phyloP scores from a whole-genome alignment of 1,284 basidiomycete species.

The Calocybe gambosa region DNA sequence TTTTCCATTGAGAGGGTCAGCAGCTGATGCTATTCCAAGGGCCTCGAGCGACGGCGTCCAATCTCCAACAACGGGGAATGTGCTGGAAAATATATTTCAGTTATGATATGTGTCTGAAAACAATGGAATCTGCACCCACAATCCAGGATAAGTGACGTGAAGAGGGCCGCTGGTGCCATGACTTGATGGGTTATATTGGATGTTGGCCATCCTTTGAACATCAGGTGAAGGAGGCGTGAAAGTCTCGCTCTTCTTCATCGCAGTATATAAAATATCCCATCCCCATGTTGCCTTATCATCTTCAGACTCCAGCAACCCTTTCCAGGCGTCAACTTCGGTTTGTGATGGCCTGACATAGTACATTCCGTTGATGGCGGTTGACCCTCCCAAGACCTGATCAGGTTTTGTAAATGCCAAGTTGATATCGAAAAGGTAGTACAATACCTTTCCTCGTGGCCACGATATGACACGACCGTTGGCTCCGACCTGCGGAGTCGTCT shows the following conservation, averaged over 20 bases:
- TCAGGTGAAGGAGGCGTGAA: conserved; percentile 35
- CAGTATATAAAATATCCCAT: conserved; percentile 46
- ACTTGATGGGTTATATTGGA: conserved; percentile 33
- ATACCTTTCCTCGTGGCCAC: conserved; percentile 54
- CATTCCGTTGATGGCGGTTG: conserved; percentile 65
- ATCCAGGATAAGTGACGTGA: conserved; percentile 43
- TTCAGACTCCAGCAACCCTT: conserved; percentile 31
- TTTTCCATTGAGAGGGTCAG: conserved; percentile 25
- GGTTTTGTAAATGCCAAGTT: background rate
- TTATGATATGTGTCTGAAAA: background rate
- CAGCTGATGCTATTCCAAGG: conserved; percentile 22
- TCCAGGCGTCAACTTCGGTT: conserved; percentile 52
- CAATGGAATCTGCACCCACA: conserved; percentile 28
- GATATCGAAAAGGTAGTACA: conserved; percentile 14
- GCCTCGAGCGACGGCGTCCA: conserved; percentile 28
- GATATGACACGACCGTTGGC: conserved; percentile 30
- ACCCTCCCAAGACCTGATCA: conserved; percentile 65
- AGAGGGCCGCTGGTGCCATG: conserved; percentile 42
- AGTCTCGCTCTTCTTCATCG: conserved; percentile 49
- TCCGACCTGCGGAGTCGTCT: conserved; percentile 44
- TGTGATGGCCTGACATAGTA: conserved; percentile 54
- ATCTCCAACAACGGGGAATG: conserved; percentile 23
- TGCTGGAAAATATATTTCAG: conserved; percentile 9
- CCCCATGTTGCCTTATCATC: conserved; percentile 38
- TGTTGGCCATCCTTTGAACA: conserved; percentile 29